Percentiles rank a stretch among this genome's conserved stretches.
Evolutionary conservation across 2,329 filamentous ascomycete genomes (phyloP).

Genomic region (Didymella sp.): DNA sequence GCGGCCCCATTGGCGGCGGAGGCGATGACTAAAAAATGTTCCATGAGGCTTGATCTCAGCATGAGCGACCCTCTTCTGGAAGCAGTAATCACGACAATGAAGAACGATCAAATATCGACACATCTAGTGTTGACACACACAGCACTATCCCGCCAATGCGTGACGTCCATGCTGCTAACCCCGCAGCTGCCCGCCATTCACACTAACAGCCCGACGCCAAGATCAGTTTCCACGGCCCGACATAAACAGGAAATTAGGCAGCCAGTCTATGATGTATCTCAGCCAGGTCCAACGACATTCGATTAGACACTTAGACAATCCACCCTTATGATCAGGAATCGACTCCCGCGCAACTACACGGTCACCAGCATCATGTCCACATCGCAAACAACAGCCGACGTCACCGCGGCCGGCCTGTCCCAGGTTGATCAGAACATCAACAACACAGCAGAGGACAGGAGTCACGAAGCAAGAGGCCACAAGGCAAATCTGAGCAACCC

Average conservation of each 20-base stretch:
- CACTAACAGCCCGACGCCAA: slow-evolving; percentile 12
- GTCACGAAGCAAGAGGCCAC: slow-evolving; percentile 46
- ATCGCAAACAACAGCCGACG: slow-evolving; percentile 22
- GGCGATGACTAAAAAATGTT: slow-evolving; percentile 36
- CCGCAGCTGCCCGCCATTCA: slow-evolving; percentile 4
- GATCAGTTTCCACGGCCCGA: slow-evolving; percentile 3
- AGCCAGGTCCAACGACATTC: background rate
- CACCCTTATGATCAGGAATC: slow-evolving; percentile 5
- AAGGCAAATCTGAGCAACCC: slow-evolving; percentile 59
- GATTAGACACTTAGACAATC: background rate
- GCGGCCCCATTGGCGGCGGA: slow-evolving; percentile 52
- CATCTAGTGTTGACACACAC: slow-evolving; percentile 5
- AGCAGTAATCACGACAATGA: slow-evolving; percentile 16
- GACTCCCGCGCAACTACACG: slow-evolving; percentile 9
- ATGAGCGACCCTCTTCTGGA: slow-evolving; percentile 1
- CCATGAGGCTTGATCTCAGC: background rate
- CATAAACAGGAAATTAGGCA: slow-evolving; percentile 6
- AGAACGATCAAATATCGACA: slow-evolving; percentile 12
- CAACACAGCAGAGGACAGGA: slow-evolving; percentile 31
- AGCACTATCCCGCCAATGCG: background rate
- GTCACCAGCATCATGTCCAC: slow-evolving; percentile 15
- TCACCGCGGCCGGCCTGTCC: slow-evolving; percentile 29
- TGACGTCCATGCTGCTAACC: background rate
- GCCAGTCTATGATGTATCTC: background rate
- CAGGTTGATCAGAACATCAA: slow-evolving; percentile 35